Conservation (phyloP, 768 basidiomycete species). For the Flagelloscypha sp. region DNA sequence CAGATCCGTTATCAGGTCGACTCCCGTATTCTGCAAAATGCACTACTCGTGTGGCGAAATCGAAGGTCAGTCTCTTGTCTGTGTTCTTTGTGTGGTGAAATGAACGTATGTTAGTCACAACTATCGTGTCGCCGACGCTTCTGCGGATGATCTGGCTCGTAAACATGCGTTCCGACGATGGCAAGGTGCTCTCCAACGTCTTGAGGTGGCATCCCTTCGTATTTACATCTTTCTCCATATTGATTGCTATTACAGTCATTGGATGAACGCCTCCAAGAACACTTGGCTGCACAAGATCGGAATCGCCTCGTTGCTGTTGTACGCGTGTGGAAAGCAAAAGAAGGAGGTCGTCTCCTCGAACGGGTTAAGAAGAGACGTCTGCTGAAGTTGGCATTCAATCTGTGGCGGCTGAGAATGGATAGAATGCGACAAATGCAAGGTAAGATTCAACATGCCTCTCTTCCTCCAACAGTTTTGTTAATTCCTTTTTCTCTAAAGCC, state of each 20-base stretch:
- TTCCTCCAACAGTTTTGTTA: no score
- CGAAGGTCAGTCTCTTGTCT: constrained; percentile 35
- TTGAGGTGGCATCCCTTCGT: constrained; percentile 41
- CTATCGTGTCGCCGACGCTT: constrained; percentile 32
- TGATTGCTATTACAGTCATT: constrained; percentile 30
- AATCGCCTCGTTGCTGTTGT: constrained; percentile 50
- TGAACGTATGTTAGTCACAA: constrained; percentile 44
- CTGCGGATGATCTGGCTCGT: constrained; percentile 32
- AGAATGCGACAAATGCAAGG: constrained; percentile 37
- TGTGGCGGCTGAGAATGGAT: constrained; percentile 43
- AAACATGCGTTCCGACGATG: constrained; percentile 44
- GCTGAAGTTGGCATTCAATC: constrained; percentile 34
- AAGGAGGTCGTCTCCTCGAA: constrained; percentile 50
- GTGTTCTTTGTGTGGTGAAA: no score
- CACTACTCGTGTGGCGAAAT: constrained; percentile 50
- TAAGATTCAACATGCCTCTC: constrained; percentile 16
- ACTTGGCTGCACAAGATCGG: constrained; percentile 47
- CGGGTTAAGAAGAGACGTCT: constrained; percentile 40
- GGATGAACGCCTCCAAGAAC: constrained; percentile 49
- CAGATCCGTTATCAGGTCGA: no score
- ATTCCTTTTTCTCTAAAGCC: constrained; percentile 25
- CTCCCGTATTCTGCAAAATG: constrained; percentile 38
- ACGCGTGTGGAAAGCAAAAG: constrained; percentile 62
- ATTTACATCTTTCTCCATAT: not conserved
- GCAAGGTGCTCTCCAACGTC: constrained; percentile 47